Evolutionary conservation across 495 filamentous ascomycete genomes (phyloP).

Genomic region (Podospora comata): DNA sequence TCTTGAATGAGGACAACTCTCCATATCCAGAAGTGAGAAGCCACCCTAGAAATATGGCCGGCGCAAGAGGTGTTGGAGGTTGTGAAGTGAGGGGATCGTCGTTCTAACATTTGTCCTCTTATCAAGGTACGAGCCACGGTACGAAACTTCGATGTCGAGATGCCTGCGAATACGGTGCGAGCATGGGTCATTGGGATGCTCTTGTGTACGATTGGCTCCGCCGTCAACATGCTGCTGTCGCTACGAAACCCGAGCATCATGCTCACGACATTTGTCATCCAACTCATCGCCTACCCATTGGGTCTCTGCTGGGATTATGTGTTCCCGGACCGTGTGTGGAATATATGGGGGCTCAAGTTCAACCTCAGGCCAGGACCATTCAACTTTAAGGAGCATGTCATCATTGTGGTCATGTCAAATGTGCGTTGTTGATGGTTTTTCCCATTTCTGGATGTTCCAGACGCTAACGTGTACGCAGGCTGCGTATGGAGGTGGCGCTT

Average conservation of each 20-base stretch:
- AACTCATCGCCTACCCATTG: conserved; percentile 66
- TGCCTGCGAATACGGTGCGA: conserved; percentile 64
- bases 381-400: conserved; percentile 75
- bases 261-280: conserved; percentile 65
- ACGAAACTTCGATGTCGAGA: conserved; percentile 63
- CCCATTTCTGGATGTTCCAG: not conserved
- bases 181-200: conserved; percentile 70
- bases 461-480: conserved; percentile 30
- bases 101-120: conserved; percentile 18
- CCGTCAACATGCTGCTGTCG: conserved; percentile 70
- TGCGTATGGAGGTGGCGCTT: conserved; percentile 46
- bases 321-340: conserved; percentile 56
- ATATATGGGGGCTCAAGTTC: conserved; percentile 56
- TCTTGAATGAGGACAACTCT: conserved; percentile 61
- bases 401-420: conserved; percentile 73
- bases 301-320: conserved; percentile 56
- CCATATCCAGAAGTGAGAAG: conserved; percentile 62
- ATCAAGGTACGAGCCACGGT: conserved; percentile 62
- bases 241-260: conserved; percentile 61
- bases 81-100: not conserved
- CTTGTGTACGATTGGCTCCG: conserved; percentile 59
- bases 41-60: not conserved
- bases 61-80: conserved; percentile 26
- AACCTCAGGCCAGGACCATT: conserved; percentile 69
- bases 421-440: conserved; percentile 31